phyloP scores from a whole-genome alignment of 176 grass and related monocot species.

The Elaeis guineensis region DNA sequence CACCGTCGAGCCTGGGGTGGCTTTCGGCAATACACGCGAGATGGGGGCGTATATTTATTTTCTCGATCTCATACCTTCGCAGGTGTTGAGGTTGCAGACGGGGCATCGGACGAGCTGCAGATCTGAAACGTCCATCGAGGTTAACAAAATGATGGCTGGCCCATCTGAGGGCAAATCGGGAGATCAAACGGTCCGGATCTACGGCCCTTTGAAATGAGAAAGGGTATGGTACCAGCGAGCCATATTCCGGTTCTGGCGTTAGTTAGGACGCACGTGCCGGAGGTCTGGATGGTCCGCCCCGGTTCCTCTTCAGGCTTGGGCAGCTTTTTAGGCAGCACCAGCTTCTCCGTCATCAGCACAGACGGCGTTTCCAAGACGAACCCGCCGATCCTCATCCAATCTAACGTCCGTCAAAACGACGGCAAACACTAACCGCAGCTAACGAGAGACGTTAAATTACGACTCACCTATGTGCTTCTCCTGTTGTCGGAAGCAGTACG shows the following conservation, averaged over 20 bases:
- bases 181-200: not conserved
- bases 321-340: constrained; percentile 40
- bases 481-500: constrained; percentile 43
- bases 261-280: constrained; percentile 45
- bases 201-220: too few relatives aligned
- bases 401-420: constrained; percentile 16
- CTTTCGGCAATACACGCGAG: too few relatives aligned
- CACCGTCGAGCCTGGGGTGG: too few relatives aligned
- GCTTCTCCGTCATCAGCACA: constrained; percentile 47
- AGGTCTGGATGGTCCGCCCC: constrained; percentile 27
- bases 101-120: constrained; percentile 68
- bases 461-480: constrained; percentile 66
- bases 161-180: too few relatives aligned
- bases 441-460: too few relatives aligned
- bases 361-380: constrained; percentile 56
- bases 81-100: constrained; percentile 49
- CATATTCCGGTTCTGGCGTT: constrained; percentile 66
- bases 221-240: constrained; percentile 51
- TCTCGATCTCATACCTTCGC: constrained; percentile 37
- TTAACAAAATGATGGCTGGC: too few relatives aligned
- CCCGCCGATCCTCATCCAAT: constrained; percentile 61
- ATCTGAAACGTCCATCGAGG: constrained; percentile 37
- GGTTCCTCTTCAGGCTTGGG: constrained; percentile 15
- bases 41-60: too few relatives aligned
- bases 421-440: not conserved